phyloP scores from a whole-genome alignment of 2,329 filamentous ascomycete species.

The Calonectria pauciramosa region DNA sequence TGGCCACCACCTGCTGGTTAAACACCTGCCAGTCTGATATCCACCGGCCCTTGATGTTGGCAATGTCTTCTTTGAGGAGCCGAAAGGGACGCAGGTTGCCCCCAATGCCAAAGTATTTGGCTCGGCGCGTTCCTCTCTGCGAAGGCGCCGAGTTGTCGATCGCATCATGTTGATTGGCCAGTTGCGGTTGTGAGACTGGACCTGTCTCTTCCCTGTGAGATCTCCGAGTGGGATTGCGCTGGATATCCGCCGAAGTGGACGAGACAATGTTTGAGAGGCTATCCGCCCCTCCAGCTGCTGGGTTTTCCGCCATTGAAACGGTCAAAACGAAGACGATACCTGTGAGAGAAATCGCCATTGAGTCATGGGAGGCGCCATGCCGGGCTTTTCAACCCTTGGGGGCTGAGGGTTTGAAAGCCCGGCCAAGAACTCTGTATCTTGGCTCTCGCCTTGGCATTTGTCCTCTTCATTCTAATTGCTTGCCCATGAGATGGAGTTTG shows the following conservation, averaged over 20 bases:
- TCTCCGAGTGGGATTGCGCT: conserved; percentile 24
- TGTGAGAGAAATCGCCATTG: background rate
- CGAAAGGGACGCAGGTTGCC: conserved; percentile 66
- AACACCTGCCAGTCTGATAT: conserved; percentile 70
- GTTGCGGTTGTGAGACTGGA: conserved; percentile 16
- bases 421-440: background rate
- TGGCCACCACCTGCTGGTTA: conserved; percentile 74
- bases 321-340: background rate
- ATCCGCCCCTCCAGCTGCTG: background rate
- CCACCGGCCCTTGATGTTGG: conserved; percentile 62
- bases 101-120: conserved; percentile 49
- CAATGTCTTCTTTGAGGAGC: conserved; percentile 63
- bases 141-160: background rate
- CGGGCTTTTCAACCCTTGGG: background rate
- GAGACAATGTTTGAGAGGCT: background rate
- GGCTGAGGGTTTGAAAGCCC: background rate
- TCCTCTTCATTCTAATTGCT: background rate
- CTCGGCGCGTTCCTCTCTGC: background rate
- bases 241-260: conserved; percentile 2
- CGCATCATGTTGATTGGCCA: background rate
- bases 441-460: conserved; percentile 18
- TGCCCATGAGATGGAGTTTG: background rate
- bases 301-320: background rate
- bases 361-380: background rate
- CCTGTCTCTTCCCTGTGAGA: conserved; percentile 29